A percentile compares a stretch with the other conserved stretches of the same genome.
These are phyloP conservation scores for Phellopilus nigrolimitatus DNA, from an alignment of 1,284 basidiomycete genomes.

Conservation along the genomic window DNA sequence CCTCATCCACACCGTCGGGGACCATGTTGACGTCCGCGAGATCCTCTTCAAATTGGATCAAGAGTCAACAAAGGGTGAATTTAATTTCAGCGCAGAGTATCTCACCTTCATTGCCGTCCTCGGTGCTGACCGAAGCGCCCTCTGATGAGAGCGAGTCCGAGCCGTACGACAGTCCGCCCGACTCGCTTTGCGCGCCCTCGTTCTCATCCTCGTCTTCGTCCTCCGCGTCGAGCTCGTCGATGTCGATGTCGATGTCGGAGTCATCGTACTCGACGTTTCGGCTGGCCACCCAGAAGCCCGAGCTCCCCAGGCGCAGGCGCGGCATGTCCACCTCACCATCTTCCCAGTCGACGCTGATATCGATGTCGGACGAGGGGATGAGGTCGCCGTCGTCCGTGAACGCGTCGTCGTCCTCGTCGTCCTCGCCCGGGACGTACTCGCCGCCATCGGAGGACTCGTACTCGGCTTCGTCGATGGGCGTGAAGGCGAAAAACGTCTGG, in stretches of 20 bases:
- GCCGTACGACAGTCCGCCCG: conserved; percentile 22
- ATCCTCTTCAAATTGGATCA: neutral
- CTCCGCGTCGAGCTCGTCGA: conserved; percentile 31
- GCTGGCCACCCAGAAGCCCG: neutral
- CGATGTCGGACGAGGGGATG: conserved; percentile 36
- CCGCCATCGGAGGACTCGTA: conserved; percentile 62
- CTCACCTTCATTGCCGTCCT: neutral
- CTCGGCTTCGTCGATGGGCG: conserved; percentile 47
- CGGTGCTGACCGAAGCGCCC: conserved; percentile 1
- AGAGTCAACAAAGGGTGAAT: too few relatives aligned
- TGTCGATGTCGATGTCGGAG: conserved; percentile 30
- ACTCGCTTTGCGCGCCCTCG: neutral
- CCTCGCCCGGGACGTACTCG: conserved; percentile 56
- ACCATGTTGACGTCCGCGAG: conserved; percentile 1
- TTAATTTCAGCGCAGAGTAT: too few relatives aligned
- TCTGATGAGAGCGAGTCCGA: conserved; percentile 14
- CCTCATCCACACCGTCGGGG: neutral
- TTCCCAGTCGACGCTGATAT: conserved; percentile 33
- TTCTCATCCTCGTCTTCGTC: conserved; percentile 27
- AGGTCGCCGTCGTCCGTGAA: conserved; percentile 23
- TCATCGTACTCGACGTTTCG: too few relatives aligned
- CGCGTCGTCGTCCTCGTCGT: conserved; percentile 48
- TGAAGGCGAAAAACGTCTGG: conserved; percentile 50
- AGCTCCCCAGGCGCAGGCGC: neutral
- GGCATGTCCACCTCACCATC: conserved; percentile 29